Conservation (phyloP, 495 filamentous ascomycete species). For the Penicillium egyptiacum region DNA sequence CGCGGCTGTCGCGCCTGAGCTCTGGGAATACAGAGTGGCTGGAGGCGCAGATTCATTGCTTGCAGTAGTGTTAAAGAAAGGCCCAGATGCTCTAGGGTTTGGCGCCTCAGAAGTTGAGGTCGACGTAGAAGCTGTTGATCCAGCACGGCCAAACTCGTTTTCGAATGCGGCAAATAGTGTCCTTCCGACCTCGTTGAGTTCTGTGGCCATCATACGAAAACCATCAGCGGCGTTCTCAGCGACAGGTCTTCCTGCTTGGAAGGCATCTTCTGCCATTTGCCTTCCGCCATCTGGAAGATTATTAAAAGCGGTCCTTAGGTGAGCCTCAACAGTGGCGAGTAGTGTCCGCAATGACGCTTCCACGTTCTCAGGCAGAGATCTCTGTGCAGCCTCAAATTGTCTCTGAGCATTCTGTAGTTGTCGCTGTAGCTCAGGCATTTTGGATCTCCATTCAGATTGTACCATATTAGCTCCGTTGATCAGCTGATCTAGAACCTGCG, state of each 20-base stretch:
- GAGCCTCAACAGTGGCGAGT: conserved; percentile 44
- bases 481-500: conserved; percentile 36
- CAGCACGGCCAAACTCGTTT: conserved; percentile 34
- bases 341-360: conserved; percentile 40
- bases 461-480: conserved; percentile 38
- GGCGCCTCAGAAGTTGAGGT: conserved; percentile 8
- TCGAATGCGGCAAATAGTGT: conserved; percentile 45
- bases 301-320: conserved; percentile 42
- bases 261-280: conserved; percentile 37
- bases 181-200: conserved; percentile 46
- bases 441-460: conserved; percentile 38
- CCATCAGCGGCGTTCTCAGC: conserved; percentile 43
- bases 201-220: conserved; percentile 45
- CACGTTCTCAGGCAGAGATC: conserved; percentile 43
- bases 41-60: conserved; percentile 2
- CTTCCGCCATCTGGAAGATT: conserved; percentile 43
- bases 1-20: neutral
- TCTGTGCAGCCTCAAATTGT: conserved; percentile 41
- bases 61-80: conserved; percentile 3
- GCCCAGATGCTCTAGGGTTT: conserved; percentile 4
- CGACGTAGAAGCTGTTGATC: neutral
- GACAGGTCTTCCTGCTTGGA: conserved; percentile 40
- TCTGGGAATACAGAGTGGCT: neutral
- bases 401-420: conserved; percentile 42
- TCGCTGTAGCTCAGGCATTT: conserved; percentile 42